Conservation (phyloP, 2,329 filamentous ascomycete genomes). For the Bertia moriformis region DNA sequence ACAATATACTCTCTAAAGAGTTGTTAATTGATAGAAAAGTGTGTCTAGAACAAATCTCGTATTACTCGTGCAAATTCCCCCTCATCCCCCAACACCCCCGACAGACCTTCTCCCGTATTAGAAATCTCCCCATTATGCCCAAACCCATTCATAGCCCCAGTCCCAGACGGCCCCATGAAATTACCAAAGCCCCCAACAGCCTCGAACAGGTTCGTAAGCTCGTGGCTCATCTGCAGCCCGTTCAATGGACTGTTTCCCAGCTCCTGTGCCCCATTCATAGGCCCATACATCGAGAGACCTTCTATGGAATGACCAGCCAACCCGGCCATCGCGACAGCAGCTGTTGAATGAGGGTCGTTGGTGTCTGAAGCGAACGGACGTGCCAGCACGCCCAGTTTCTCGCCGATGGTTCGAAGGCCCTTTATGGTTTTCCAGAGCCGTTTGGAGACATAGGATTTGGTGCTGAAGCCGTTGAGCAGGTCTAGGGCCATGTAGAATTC, state of each 20-base stretch:
- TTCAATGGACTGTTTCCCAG: constrained; percentile 38
- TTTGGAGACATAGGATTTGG: constrained; percentile 44
- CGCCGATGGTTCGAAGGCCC: constrained; percentile 45
- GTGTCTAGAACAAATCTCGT: constrained; percentile 45
- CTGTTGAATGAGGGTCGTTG: constrained; percentile 41
- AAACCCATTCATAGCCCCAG: constrained; percentile 19
- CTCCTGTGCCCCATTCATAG: constrained; percentile 16
- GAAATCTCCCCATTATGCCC: constrained; percentile 18
- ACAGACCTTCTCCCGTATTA: constrained; percentile 24
- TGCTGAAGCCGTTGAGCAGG: constrained; percentile 44
- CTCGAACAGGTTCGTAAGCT: constrained; percentile 48
- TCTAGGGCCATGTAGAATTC: constrained; percentile 56
- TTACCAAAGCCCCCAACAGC: constrained; percentile 37
- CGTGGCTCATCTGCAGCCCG: constrained; percentile 41
- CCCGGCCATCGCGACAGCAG: constrained; percentile 51
- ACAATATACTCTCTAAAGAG: too few species aligned
- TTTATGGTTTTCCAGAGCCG: constrained; percentile 50
- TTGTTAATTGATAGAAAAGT: too few species aligned
- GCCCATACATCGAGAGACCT: constrained; percentile 31
- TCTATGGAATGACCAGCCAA: constrained; percentile 48
- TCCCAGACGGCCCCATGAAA: constrained; percentile 15
- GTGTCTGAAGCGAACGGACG: constrained; percentile 20
- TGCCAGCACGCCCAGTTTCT: constrained; percentile 31
- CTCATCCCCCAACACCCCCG: constrained; percentile 33
- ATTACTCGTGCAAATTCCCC: constrained; percentile 44